A percentile compares a stretch with the other conserved stretches of the same genome.
Evolutionary conservation across 805 yeast species (phyloP).

Genomic region (Candida maltosa): DNA sequence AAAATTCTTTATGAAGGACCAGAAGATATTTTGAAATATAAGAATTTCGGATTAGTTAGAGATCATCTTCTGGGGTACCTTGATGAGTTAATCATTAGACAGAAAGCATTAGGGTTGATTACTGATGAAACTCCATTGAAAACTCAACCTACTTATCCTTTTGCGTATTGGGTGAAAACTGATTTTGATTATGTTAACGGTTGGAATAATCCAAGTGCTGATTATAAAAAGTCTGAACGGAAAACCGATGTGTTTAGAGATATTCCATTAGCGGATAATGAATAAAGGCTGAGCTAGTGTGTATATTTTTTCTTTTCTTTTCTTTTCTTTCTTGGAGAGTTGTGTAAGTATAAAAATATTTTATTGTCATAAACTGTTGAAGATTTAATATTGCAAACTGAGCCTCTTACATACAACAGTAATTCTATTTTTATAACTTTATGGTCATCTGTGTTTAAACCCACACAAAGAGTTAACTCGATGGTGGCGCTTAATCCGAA

Average conservation of each 20-base stretch:
- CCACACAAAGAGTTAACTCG: no score
- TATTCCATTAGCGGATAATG: conserved; percentile 7
- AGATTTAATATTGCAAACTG: no score
- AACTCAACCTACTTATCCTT: conserved; percentile 61
- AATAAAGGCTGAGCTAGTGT: conserved; percentile 3
- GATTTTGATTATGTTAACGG: conserved; percentile 39
- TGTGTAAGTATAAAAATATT: no score
- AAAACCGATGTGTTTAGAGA: conserved; percentile 4
- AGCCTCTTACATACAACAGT: no score
- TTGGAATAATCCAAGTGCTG: conserved; percentile 34
- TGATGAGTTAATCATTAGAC: conserved; percentile 55
- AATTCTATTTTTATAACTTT: no score
- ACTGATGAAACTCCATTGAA: conserved; percentile 52
- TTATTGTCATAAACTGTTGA: no score
- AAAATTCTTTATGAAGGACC: conserved; percentile 68
- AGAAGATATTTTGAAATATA: conserved; percentile 60
- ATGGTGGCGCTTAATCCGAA: no score
- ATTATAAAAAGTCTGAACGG: conserved; percentile 13
- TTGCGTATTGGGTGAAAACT: conserved; percentile 53
- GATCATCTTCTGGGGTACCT: conserved; percentile 59
- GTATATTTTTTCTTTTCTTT: background rate
- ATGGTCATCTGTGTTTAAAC: no score
- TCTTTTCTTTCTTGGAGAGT: no score
- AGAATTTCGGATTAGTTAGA: conserved; percentile 55
- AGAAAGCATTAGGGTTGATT: conserved; percentile 54